Evolutionary conservation across 2,329 filamentous ascomycete genomes (phyloP).

Genomic region (Dichotomopilus funicola): DNA sequence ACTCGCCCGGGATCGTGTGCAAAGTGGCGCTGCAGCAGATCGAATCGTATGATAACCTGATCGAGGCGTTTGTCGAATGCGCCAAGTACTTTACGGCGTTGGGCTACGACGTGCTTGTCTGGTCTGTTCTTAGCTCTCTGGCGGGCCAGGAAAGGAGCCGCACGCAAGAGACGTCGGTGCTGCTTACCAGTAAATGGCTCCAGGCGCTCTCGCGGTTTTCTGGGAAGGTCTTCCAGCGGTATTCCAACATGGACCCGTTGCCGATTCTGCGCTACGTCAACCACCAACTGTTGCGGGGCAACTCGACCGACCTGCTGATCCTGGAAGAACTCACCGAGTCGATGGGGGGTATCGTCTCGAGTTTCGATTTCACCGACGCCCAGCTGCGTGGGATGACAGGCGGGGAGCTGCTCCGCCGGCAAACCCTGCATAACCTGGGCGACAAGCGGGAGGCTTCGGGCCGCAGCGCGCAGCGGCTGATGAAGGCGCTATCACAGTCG

Average conservation of each 20-base stretch:
- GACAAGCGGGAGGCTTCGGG: conserved; percentile 75
- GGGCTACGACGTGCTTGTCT: conserved; percentile 88
- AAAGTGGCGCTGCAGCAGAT: conserved; percentile 83
- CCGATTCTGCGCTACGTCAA: conserved; percentile 88
- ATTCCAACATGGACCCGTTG: conserved; percentile 72
- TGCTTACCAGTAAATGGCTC: conserved; percentile 85
- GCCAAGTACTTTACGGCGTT: conserved; percentile 89
- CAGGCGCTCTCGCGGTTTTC: conserved; percentile 86
- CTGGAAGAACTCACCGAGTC: conserved; percentile 82
- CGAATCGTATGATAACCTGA: conserved; percentile 90
- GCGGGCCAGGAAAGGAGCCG: conserved; percentile 56
- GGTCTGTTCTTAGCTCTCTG: conserved; percentile 76
- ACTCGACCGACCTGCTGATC: conserved; percentile 85
- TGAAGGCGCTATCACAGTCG: conserved; percentile 71
- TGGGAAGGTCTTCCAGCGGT: conserved; percentile 81
- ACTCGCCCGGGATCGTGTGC: conserved; percentile 88
- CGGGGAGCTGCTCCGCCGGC: conserved; percentile 69
- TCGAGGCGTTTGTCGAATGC: conserved; percentile 90
- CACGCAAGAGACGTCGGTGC: conserved; percentile 54
- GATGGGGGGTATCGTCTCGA: conserved; percentile 89
- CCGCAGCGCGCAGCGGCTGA: conserved; percentile 69
- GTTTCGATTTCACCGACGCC: conserved; percentile 79
- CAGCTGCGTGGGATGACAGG: conserved; percentile 86
- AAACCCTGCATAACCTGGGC: conserved; percentile 71
- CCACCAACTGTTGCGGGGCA: conserved; percentile 71